phyloP scores from a whole-genome alignment of 352 stramenopile species.

The Pythium phragmiticola region DNA sequence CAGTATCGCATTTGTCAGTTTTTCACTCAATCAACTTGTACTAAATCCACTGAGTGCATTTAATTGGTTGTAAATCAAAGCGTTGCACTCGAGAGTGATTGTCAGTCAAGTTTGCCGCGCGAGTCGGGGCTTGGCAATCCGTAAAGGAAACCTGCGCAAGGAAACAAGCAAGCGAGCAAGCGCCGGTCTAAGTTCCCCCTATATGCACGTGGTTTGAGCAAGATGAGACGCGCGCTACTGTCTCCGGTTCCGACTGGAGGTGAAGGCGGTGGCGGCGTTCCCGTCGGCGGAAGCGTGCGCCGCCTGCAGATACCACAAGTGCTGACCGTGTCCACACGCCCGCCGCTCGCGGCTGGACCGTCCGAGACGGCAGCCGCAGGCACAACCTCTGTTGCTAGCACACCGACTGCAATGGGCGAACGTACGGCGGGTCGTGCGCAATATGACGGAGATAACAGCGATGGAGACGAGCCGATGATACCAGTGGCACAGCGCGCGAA shows the following conservation, averaged over 20 bases:
- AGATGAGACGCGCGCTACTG: slow-evolving; percentile 19
- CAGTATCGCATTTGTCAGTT: neutral
- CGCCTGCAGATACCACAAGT: slow-evolving; percentile 18
- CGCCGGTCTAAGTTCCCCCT: slow-evolving; percentile 1
- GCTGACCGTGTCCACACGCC: slow-evolving; percentile 12
- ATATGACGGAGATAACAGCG: neutral
- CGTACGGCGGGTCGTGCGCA: neutral
- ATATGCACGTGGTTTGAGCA: neutral
- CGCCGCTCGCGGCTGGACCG: slow-evolving; percentile 9
- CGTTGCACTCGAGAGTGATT: slow-evolving; percentile 29
- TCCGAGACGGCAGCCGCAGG: neutral
- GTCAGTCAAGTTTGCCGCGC: slow-evolving; percentile 21
- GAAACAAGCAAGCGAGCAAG: slow-evolving; percentile 2
- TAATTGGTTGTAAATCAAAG: neutral
- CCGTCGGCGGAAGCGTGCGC: slow-evolving; percentile 3
- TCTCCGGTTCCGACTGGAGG: slow-evolving; percentile 5
- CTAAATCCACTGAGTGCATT: neutral
- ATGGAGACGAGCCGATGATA: slow-evolving; percentile 7
- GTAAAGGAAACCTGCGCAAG: slow-evolving; percentile 2
- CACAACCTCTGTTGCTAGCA: neutral
- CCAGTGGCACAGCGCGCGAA: neutral
- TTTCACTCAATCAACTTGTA: slow-evolving; percentile 13
- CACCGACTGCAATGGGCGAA: neutral
- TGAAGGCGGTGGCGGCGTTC: slow-evolving; percentile 2
- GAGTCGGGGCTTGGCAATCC: neutral